phyloP scores from a whole-genome alignment of 129 eudicot species.

The Arctium minus region DNA sequence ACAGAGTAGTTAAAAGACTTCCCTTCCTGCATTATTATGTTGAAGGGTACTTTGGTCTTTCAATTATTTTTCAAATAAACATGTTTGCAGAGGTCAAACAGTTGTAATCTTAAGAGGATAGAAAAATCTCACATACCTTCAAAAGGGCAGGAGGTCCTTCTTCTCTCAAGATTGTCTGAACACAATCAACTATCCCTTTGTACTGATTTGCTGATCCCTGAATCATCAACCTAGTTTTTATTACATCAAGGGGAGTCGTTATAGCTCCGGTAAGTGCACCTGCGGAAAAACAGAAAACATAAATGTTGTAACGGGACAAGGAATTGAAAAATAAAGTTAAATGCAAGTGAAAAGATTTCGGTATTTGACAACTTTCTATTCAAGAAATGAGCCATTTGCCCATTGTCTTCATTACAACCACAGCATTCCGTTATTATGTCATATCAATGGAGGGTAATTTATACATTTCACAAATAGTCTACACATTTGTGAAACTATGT shows the following conservation, averaged over 20 bases:
- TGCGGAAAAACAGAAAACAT: conserved; percentile 14
- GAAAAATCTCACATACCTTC: conserved; percentile 41
- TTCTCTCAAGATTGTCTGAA: conserved; percentile 65
- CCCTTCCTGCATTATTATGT: background rate
- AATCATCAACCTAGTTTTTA: conserved; percentile 91
- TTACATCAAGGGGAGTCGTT: conserved; percentile 96
- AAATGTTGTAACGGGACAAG: background rate
- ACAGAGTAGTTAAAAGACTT: background rate
- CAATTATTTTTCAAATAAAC: background rate
- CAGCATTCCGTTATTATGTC: background rate
- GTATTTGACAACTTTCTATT: background rate
- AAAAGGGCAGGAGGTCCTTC: conserved; percentile 89
- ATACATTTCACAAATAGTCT: background rate
- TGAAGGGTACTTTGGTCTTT: background rate
- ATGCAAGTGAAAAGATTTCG: background rate
- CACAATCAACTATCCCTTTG: conserved; percentile 80
- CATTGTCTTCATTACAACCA: background rate
- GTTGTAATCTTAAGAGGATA: background rate
- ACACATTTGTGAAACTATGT: background rate
- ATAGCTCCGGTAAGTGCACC: conserved; percentile 97
- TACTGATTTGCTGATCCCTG: conserved; percentile 91
- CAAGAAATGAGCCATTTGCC: background rate
- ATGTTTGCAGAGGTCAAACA: background rate
- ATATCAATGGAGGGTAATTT: background rate
- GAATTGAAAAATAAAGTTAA: background rate